Base-by-base conservation (phyloP, 345 rosid genomes). In the Pistacia integerrima region DNA sequence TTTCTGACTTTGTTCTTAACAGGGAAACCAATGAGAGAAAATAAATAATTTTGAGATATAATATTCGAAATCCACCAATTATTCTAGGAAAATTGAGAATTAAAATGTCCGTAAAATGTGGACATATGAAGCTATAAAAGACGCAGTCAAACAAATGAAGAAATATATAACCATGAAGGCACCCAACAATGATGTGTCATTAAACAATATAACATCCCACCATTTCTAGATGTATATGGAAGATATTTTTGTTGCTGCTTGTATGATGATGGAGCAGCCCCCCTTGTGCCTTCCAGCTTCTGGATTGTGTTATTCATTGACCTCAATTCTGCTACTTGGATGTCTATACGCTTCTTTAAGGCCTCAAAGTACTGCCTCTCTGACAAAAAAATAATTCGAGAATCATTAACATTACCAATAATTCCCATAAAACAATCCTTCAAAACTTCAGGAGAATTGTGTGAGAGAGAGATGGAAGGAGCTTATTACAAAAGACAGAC, bases 271-370 rank as follows among this genome's bases (percentile, higher is more conserved):
- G 44, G 17, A 60, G 73, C 67, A 66, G 64, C 64, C 57, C 71
- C 46, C 49, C 57, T 54, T 65, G 76, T 35, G 35, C 46, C 77
- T 16, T 70, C 76, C 76, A 80, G 51, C 46, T 58, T 76, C 66
- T 13, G 11, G 41, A 80, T 54, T 54, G 41, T 56, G 36, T 11
- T 59, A 60, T 74, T 71, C 56, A 66, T 66, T 35, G 77, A 64
- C 59, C 73, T 71, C 70, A 80, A 58, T 59, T 80, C 79, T 36
- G 76, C 60, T 72, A 59, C 62, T 76, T 76, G 74, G 65, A n/a
- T 22, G 69, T 74, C 51, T n/a, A 76, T 55, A 52, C 30, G 36
- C 69, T 74, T 52, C 11, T 72, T 22, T 22, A 80, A 63, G 36
- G 67, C 70, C 48, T 67, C 79, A 1, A 80, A 54, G 79, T 76